phyloP scores from a whole-genome alignment of 2,329 filamentous ascomycete species.

The Orbilia brochopaga region DNA sequence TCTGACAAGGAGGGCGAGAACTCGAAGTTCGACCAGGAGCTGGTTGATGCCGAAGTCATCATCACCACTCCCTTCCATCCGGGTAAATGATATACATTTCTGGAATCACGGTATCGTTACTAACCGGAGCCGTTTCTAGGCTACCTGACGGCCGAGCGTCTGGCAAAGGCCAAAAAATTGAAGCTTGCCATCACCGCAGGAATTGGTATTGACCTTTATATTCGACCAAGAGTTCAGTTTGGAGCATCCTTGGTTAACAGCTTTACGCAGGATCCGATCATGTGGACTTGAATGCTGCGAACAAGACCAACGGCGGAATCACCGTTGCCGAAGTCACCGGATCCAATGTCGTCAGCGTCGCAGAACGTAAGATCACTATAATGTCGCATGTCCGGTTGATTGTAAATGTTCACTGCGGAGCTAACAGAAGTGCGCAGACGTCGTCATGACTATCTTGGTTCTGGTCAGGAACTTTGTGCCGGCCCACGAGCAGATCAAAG shows the following conservation, averaged over 20 bases:
- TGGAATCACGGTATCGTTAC: constrained; percentile 1
- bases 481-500: constrained; percentile 88
- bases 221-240: background rate
- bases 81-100: constrained; percentile 1
- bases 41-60: constrained; percentile 96
- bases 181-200: constrained; percentile 96
- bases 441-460: constrained; percentile 96
- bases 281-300: constrained; percentile 94
- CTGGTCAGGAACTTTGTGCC: constrained; percentile 98
- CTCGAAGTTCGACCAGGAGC: constrained; percentile 92
- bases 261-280: constrained; percentile 78
- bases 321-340: constrained; percentile 95
- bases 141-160: constrained; percentile 93
- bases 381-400: background rate
- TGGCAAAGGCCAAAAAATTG: constrained; percentile 97
- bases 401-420: too few relatives aligned
- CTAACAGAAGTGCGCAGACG: constrained; percentile 62
- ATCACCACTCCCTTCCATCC: constrained; percentile 85
- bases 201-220: constrained; percentile 67
- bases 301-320: constrained; percentile 87
- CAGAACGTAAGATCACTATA: constrained; percentile 69
- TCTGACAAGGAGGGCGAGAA: constrained; percentile 95
- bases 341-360: constrained; percentile 97
- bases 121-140: constrained; percentile 86
- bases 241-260: background rate